These are phyloP conservation scores for Eucalyptus tenuipes DNA, from an alignment of 345 rosid species.

Conservation along the genomic window DNA sequence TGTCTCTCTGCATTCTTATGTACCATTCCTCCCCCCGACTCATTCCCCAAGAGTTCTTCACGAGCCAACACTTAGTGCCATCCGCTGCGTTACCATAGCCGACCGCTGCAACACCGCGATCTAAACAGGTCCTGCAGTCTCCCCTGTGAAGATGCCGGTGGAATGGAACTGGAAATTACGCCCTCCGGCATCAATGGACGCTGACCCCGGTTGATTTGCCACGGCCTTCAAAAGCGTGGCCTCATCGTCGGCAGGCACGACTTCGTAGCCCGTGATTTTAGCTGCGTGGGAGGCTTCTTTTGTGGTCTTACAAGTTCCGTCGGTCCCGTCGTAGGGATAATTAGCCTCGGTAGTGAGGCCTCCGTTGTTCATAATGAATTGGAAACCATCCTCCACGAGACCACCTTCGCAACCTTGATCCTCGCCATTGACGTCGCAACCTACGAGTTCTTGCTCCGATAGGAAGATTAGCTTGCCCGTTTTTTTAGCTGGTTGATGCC, in stretches of 20 bases:
- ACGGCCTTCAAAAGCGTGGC: slow-evolving; percentile 7
- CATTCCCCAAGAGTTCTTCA: slow-evolving; percentile 13
- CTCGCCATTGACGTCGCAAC: slow-evolving; percentile 6
- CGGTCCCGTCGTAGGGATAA: slow-evolving; percentile 2
- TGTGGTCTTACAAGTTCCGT: slow-evolving; percentile 1
- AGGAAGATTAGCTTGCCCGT: slow-evolving; percentile 1
- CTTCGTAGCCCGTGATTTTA: slow-evolving; percentile 5
- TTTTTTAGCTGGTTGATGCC: not conserved
- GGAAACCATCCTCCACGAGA: slow-evolving; percentile 14
- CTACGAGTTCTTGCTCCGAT: slow-evolving; percentile 18
- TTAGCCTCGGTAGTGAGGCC: slow-evolving; percentile 13
- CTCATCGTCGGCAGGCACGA: not conserved
- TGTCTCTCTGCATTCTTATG: slow-evolving; percentile 5
- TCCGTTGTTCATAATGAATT: slow-evolving; percentile 5
- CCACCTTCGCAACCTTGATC: slow-evolving; percentile 18
- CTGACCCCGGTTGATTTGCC: not conserved
- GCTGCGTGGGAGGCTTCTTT: not conserved
- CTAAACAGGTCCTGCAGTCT: not conserved
- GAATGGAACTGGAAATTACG: slow-evolving; percentile 1
- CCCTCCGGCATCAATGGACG: slow-evolving; percentile 7
- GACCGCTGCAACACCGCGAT: not conserved
- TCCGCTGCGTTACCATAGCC: not conserved
- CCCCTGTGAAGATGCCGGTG: not conserved
- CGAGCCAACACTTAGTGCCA: not conserved
- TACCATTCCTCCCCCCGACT: slow-evolving; percentile 3